Evolutionary conservation across 2,329 filamentous ascomycete species (phyloP).

Genomic region (Cadophora gregata): DNA sequence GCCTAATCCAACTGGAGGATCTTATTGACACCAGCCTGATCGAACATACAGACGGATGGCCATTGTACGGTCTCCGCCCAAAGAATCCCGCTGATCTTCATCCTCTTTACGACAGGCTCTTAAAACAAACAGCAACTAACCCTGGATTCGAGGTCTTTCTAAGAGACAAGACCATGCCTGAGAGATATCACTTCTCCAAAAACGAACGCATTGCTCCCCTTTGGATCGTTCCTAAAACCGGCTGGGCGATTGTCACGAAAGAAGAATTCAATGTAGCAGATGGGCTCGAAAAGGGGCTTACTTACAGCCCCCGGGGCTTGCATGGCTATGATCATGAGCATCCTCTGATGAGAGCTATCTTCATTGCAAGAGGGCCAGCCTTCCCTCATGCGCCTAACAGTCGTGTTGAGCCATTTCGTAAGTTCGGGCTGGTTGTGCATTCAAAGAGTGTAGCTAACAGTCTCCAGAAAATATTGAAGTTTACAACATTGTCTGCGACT

Average conservation of each 20-base stretch:
- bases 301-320: conserved; percentile 82
- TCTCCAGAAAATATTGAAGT: conserved; percentile 85
- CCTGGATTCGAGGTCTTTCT: conserved; percentile 87
- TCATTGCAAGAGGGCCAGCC: conserved; percentile 87
- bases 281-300: conserved; percentile 64
- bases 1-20: conserved; percentile 89
- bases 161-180: conserved; percentile 85
- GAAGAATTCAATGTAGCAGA: conserved; percentile 77
- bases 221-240: conserved; percentile 91
- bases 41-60: conserved; percentile 92
- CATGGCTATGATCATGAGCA: conserved; percentile 97
- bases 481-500: conserved; percentile 94
- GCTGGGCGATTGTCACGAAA: conserved; percentile 88
- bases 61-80: conserved; percentile 84
- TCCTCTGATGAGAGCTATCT: conserved; percentile 95
- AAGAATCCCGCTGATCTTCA: conserved; percentile 71
- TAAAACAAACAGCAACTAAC: conserved; percentile 62
- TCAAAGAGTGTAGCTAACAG: neutral
- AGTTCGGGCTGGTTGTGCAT: conserved; percentile 46
- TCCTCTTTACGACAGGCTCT: conserved; percentile 67
- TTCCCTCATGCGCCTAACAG: conserved; percentile 88
- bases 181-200: conserved; percentile 86
- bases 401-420: conserved; percentile 80
- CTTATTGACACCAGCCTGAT: conserved; percentile 79
- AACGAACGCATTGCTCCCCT: conserved; percentile 91